phyloP scores from a whole-genome alignment of 371 early-diverging fungal species.

The Mortierella sp. region DNA sequence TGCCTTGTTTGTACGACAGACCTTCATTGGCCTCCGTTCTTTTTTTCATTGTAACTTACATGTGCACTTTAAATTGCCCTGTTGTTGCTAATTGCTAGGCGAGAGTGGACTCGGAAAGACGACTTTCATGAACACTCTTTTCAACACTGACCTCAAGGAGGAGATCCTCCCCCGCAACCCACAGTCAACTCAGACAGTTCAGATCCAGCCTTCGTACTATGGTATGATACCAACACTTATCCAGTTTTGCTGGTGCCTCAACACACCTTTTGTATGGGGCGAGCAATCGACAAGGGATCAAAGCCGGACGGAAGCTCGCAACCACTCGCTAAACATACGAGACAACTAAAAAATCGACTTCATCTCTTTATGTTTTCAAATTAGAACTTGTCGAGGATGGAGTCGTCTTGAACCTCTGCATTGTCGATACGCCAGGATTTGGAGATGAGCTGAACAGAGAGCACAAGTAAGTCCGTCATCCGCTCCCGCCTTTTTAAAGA shows the following conservation, averaged over 20 bases:
- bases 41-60: slow-evolving; percentile 22
- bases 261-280: neutral
- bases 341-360: neutral
- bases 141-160: slow-evolving; percentile 76
- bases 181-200: slow-evolving; percentile 73
- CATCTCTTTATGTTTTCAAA: neutral
- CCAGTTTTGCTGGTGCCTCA: slow-evolving; percentile 1
- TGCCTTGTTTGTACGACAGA: slow-evolving; percentile 23
- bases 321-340: neutral
- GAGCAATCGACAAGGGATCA: neutral
- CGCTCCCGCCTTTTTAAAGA: slow-evolving; percentile 58
- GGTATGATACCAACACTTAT: slow-evolving; percentile 60
- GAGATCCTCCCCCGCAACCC: slow-evolving; percentile 69
- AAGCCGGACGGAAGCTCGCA: neutral
- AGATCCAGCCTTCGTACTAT: slow-evolving; percentile 75
- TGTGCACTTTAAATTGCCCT: slow-evolving; percentile 2
- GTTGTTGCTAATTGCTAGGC: slow-evolving; percentile 59
- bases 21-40: slow-evolving; percentile 9
- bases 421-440: slow-evolving; percentile 97
- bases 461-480: slow-evolving; percentile 74
- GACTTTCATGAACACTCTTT: slow-evolving; percentile 95
- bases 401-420: slow-evolving; percentile 86
- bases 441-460: slow-evolving; percentile 87
- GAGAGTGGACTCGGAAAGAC: slow-evolving; percentile 93
- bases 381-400: slow-evolving; percentile 97